A percentile compares a stretch with the other conserved stretches of the same genome.
Evolutionary conservation across 805 yeast species (phyloP).

Genomic region (Vanderwaltozyma tropicalis): DNA sequence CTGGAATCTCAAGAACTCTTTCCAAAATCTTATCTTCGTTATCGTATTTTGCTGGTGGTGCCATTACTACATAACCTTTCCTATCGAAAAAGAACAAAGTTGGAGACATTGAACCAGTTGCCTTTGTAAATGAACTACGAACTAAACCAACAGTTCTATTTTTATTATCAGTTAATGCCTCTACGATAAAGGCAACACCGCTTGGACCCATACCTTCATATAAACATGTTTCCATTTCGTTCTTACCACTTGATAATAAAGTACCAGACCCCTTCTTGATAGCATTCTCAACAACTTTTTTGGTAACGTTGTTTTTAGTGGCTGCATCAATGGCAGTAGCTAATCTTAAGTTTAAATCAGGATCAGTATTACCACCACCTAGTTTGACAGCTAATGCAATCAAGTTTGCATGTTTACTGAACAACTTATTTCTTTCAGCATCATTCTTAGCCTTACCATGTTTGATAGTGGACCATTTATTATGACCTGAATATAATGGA

Average conservation of each 20-base stretch:
- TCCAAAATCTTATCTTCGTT: conserved; percentile 59
- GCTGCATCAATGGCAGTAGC: conserved; percentile 73
- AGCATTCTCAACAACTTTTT: conserved; percentile 80
- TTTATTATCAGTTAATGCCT: conserved; percentile 82
- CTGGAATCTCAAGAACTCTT: conserved; percentile 54
- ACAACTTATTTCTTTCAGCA: conserved; percentile 57
- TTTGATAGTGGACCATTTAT: conserved; percentile 91
- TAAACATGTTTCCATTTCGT: conserved; percentile 42
- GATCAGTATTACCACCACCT: conserved; percentile 56
- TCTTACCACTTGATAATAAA: conserved; percentile 38
- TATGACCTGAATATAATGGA: conserved; percentile 51
- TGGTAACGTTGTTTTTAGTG: conserved; percentile 59
- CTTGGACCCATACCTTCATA: conserved; percentile 93
- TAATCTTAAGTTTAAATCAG: conserved; percentile 45
- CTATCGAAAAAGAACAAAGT: conserved; percentile 68
- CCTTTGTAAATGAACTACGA: conserved; percentile 62
- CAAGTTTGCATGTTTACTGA: conserved; percentile 60
- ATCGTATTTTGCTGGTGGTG: conserved; percentile 27
- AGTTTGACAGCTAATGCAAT: conserved; percentile 64
- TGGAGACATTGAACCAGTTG: conserved; percentile 63
- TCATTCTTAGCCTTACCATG: conserved; percentile 93
- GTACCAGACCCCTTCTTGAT: conserved; percentile 70
- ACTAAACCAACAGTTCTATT: conserved; percentile 69
- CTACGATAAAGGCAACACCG: conserved; percentile 77
- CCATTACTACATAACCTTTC: conserved; percentile 60